phyloP scores from a whole-genome alignment of 805 yeast genomes.

The Metschnikowia chrysomelidarum region DNA sequence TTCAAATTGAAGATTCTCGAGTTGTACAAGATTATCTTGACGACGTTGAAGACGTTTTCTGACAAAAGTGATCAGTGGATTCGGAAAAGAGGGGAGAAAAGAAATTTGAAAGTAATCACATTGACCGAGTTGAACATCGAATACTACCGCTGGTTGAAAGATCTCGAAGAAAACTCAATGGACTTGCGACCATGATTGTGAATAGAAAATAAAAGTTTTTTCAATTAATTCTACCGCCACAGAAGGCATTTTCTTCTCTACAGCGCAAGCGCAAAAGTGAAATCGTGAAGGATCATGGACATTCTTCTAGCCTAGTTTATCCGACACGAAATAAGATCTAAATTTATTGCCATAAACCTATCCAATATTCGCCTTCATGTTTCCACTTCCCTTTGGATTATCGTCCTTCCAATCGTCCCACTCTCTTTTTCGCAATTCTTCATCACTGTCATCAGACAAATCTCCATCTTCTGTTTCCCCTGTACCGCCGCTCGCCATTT shows the following conservation, averaged over 20 bases:
- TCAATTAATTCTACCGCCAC: too few relatives aligned
- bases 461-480: constrained; percentile 36
- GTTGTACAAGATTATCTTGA: constrained; percentile 40
- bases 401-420: constrained; percentile 96
- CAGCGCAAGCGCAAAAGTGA: too few relatives aligned
- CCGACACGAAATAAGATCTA: constrained; percentile 5
- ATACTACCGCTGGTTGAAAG: constrained; percentile 35
- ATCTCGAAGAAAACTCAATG: constrained; percentile 27
- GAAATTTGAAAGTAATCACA: constrained; percentile 22
- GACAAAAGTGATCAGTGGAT: constrained; percentile 40
- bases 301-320: too few relatives aligned
- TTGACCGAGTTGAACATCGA: constrained; percentile 32
- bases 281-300: too few relatives aligned
- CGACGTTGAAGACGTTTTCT: constrained; percentile 35
- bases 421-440: constrained; percentile 71
- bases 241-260: too few relatives aligned
- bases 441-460: constrained; percentile 64
- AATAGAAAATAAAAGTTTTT: neutral
- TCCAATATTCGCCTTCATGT: constrained; percentile 54
- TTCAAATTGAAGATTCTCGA: constrained; percentile 40
- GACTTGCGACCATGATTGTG: too few relatives aligned
- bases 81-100: constrained; percentile 20
- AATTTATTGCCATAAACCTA: too few relatives aligned
- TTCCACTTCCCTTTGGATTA: constrained; percentile 87
- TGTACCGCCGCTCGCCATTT: constrained; percentile 56